phyloP scores from a whole-genome alignment of 139 green algal species.

The Deuterostichococcus epilithicus region DNA sequence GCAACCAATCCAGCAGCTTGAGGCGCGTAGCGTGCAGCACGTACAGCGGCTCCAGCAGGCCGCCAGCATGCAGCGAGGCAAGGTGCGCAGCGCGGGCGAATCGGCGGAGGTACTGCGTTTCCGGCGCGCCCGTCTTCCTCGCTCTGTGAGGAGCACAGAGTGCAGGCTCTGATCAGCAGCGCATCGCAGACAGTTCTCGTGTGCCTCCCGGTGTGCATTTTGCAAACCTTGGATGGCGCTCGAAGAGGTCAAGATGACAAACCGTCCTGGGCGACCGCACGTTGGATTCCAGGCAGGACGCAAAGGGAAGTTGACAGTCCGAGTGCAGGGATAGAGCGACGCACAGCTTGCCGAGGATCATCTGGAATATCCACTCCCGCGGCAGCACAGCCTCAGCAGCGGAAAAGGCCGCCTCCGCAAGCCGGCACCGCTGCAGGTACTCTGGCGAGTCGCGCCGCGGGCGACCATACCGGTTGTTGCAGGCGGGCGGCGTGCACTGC shows the following conservation, averaged over 20 bases:
- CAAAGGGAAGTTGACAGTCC: neutral
- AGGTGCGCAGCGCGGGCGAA: conserved; percentile 3
- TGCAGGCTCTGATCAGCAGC: too few species aligned
- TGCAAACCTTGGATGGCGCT: too few species aligned
- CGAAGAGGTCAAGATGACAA: too few species aligned
- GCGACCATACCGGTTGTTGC: neutral
- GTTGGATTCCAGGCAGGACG: neutral
- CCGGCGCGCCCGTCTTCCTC: neutral
- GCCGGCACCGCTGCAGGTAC: neutral
- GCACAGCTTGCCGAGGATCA: neutral
- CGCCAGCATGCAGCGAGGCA: neutral
- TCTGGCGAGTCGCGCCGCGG: neutral
- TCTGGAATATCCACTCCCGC: conserved; percentile 1
- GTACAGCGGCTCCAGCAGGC: conserved; percentile 26
- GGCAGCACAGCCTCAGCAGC: neutral
- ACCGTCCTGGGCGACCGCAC: too few species aligned
- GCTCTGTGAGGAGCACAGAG: neutral
- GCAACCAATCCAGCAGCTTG: conserved; percentile 7
- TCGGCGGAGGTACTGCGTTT: neutral
- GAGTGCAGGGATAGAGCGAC: too few species aligned
- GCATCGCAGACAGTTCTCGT: too few species aligned
- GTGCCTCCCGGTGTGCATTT: too few species aligned
- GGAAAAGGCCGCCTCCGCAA: neutral
- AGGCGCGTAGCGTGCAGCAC: conserved; percentile 20
- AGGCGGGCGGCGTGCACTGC: neutral